phyloP scores from a whole-genome alignment of 192 early-diverging fungal species.

The Coemansia sp. region DNA sequence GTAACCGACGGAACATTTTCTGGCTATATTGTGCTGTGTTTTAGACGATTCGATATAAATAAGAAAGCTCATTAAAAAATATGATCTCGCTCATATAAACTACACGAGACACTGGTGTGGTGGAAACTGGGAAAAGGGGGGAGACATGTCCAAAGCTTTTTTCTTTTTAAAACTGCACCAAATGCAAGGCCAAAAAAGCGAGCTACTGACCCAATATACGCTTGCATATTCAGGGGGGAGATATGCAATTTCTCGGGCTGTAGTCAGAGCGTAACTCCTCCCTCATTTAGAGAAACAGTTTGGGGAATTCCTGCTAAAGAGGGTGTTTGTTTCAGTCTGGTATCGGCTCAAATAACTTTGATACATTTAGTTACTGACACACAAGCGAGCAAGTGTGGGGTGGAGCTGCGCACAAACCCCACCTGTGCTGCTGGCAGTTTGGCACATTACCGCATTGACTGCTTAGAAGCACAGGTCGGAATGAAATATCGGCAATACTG shows the following conservation, averaged over 20 bases:
- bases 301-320: not conserved
- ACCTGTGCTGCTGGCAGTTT: not conserved
- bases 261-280: not conserved
- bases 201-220: not conserved
- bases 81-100: not conserved
- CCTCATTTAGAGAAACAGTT: not conserved
- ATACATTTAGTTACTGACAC: not conserved
- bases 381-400: not conserved
- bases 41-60: too few species aligned
- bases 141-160: not conserved
- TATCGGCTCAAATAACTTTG: not conserved
- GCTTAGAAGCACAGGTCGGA: not conserved
- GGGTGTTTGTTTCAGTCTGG: not conserved
- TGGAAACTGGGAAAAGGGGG: not conserved
- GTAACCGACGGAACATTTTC: constrained; percentile 5
- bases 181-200: not conserved
- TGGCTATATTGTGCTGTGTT: too few species aligned
- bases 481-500: not conserved
- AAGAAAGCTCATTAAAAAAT: not conserved
- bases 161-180: not conserved
- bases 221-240: constrained; percentile 1
- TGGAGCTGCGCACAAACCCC: not conserved
- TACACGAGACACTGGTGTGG: not conserved
- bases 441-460: not conserved
- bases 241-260: not conserved